phyloP scores from a whole-genome alignment of 2,329 filamentous ascomycete genomes.

The Thielaviopsis punctulata region DNA sequence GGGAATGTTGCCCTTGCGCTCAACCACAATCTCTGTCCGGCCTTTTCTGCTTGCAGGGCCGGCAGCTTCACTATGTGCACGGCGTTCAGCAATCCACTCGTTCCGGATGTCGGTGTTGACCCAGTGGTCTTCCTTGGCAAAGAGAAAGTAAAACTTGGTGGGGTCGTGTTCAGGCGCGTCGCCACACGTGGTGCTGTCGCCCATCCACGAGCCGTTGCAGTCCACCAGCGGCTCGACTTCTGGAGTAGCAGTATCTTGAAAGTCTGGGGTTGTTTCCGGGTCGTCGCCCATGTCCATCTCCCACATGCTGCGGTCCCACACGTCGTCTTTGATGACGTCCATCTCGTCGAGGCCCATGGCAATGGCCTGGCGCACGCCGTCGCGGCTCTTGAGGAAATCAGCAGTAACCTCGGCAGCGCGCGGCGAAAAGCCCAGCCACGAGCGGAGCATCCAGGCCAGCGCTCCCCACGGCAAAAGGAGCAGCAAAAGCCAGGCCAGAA shows the following conservation, averaged over 20 bases:
- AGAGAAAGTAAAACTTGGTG: constrained; percentile 40
- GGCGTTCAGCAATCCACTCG: constrained; percentile 28
- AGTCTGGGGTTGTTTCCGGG: not conserved
- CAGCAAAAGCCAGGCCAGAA: constrained; percentile 25
- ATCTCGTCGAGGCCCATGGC: constrained; percentile 44
- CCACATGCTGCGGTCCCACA: constrained; percentile 44
- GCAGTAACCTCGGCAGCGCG: constrained; percentile 33
- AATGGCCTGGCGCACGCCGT: constrained; percentile 42
- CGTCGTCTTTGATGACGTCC: constrained; percentile 37
- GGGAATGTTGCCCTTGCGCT: constrained; percentile 32
- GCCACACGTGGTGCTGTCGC: not conserved
- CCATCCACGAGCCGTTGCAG: not conserved
- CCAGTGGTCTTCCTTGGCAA: constrained; percentile 44
- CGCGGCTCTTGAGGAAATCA: constrained; percentile 35
- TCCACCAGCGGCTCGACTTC: not conserved
- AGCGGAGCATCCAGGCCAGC: constrained; percentile 27
- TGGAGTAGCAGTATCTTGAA: not conserved
- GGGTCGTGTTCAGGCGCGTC: constrained; percentile 15
- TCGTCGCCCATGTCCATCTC: constrained; percentile 15
- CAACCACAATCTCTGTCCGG: constrained; percentile 32
- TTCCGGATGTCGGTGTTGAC: constrained; percentile 39
- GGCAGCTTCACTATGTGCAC: constrained; percentile 1
- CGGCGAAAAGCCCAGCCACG: constrained; percentile 29
- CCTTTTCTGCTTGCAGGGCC: constrained; percentile 17
- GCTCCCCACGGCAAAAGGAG: constrained; percentile 22